Conservation (phyloP, 345 rosid genomes). For the Gynandropsis gynandra region DNA sequence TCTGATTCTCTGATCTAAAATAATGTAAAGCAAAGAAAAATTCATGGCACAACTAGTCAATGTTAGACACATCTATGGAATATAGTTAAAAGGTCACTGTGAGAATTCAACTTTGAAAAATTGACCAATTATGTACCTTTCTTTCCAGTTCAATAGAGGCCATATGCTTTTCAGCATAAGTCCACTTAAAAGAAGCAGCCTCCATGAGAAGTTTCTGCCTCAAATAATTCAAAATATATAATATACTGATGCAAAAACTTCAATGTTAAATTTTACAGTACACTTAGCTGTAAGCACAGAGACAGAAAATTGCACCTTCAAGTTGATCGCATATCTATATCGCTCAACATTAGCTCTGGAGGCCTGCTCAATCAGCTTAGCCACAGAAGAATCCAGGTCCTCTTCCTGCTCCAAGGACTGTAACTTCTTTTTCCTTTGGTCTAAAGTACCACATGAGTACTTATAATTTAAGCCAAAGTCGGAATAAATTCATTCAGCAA, state of each 20-base stretch:
- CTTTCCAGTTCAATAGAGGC: constrained; percentile 62
- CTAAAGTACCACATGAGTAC: constrained; percentile 19
- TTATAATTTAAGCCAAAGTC: not conserved
- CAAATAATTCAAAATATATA: not conserved
- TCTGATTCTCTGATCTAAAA: constrained; percentile 64
- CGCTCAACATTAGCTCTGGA: constrained; percentile 43
- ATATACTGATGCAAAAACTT: not conserved
- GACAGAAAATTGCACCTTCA: constrained; percentile 37
- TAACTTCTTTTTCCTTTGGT: constrained; percentile 55
- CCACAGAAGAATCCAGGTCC: constrained; percentile 52
- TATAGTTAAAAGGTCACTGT: too few species aligned
- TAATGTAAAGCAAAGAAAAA: constrained; percentile 20
- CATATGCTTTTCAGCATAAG: constrained; percentile 53
- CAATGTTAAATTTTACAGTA: not conserved
- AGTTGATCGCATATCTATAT: constrained; percentile 36
- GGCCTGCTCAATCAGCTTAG: constrained; percentile 55
- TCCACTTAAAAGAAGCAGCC: constrained; percentile 52
- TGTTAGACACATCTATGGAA: too few species aligned
- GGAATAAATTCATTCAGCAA: not conserved
- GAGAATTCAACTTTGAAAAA: not conserved
- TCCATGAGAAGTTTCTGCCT: constrained; percentile 54
- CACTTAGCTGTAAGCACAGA: not conserved
- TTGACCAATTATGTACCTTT: constrained; percentile 40
- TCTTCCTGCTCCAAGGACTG: constrained; percentile 55
- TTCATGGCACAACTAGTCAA: constrained; percentile 4